These are phyloP conservation scores for Cucurbitaria berberidis DNA, from an alignment of 2,329 filamentous ascomycete species.

Conservation along the genomic window DNA sequence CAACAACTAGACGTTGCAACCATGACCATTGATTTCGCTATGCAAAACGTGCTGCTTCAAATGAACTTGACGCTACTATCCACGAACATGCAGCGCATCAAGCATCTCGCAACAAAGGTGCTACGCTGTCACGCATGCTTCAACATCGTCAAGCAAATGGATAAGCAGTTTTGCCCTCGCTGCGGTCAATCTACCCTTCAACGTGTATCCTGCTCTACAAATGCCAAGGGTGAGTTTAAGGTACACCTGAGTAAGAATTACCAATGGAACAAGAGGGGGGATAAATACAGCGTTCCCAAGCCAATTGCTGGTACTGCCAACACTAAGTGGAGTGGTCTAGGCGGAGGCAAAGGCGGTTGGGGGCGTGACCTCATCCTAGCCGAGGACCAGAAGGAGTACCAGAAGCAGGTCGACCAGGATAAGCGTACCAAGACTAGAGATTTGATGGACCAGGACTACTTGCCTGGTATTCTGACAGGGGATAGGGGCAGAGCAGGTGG, in stretches of 20 bases:
- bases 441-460: conserved; percentile 92
- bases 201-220: conserved; percentile 83
- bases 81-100: conserved; percentile 77
- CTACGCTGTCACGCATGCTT: conserved; percentile 86
- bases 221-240: conserved; percentile 78
- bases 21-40: conserved; percentile 93
- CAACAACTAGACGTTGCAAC: conserved; percentile 83
- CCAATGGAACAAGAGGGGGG: conserved; percentile 93
- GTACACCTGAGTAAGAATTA: conserved; percentile 93
- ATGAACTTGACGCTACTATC: conserved; percentile 93
- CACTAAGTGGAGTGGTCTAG: conserved; percentile 70
- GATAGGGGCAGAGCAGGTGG: conserved; percentile 70
- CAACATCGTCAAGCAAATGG: conserved; percentile 79
- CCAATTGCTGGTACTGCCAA: conserved; percentile 80
- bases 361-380: conserved; percentile 82
- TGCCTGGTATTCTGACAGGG: conserved; percentile 84
- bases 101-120: conserved; percentile 84
- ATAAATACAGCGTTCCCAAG: conserved; percentile 92
- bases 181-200: conserved; percentile 89
- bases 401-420: conserved; percentile 67
- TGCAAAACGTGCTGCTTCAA: conserved; percentile 95
- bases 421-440: conserved; percentile 74
- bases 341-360: conserved; percentile 87
- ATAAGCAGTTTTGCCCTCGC: conserved; percentile 87
- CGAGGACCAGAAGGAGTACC: conserved; percentile 96